Conservation (phyloP, 1,284 basidiomycete species). For the Phlebopus sp. region DNA sequence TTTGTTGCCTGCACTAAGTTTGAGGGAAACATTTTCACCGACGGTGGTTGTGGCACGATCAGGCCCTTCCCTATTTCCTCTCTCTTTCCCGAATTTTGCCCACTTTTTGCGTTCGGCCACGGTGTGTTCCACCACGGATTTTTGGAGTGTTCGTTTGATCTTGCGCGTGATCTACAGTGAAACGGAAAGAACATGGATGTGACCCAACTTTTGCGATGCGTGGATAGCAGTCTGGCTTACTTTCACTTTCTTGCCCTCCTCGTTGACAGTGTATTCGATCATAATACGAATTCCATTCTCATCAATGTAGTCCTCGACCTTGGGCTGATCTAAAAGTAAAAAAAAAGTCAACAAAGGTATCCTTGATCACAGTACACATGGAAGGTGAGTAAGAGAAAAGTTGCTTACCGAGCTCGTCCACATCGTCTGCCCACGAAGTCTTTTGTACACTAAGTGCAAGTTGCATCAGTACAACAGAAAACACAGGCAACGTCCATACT, state of each 20-base stretch:
- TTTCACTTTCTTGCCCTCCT: conserved; percentile 95
- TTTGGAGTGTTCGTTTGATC: conserved; percentile 86
- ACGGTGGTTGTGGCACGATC: conserved; percentile 95
- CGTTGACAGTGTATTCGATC: conserved; percentile 83
- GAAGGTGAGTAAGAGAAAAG: conserved; percentile 9
- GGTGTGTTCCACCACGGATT: conserved; percentile 89
- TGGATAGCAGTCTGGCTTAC: conserved; percentile 39
- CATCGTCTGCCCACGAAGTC: conserved; percentile 82
- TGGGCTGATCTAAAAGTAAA: conserved; percentile 36
- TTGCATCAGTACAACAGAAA: background rate
- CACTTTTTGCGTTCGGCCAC: conserved; percentile 94
- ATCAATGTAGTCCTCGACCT: conserved; percentile 69
- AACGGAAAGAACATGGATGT: background rate
- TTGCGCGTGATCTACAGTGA: conserved; percentile 79
- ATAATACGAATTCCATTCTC: conserved; percentile 88
- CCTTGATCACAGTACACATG: background rate
- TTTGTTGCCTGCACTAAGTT: conserved; percentile 84
- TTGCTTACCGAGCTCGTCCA: conserved; percentile 65
- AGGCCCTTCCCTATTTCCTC: conserved; percentile 84
- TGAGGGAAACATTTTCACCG: conserved; percentile 87
- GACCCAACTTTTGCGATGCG: background rate
- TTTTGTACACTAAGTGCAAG: conserved; percentile 35
- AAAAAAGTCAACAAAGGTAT: conserved; percentile 2
- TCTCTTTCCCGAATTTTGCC: conserved; percentile 94
- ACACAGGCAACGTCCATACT: background rate